Base-by-base conservation (phyloP, 495 filamentous ascomycete species). In the Aspergillus ellipticus region DNA sequence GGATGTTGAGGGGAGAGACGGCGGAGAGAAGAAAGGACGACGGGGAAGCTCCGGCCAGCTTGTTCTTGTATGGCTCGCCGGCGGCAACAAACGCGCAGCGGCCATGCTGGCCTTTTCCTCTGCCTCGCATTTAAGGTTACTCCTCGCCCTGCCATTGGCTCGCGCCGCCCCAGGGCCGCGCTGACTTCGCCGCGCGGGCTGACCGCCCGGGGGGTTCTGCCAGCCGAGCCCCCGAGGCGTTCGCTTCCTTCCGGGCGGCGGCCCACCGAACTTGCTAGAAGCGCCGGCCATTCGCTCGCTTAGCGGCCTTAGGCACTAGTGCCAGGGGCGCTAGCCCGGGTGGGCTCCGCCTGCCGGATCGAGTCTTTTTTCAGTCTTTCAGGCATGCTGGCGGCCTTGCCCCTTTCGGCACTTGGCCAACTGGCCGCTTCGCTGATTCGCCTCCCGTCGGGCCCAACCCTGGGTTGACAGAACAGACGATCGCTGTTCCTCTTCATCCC, bases 31-130 rank as follows among this genome's bases (percentile, higher is more conserved):
- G 48, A 46, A 45, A 56, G 52, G 49, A 37, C 24, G 31, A 51
- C 42, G 28, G 62, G 49, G 60, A 61, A 59, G 58, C 53, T 48
- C 39, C 39, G 46, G 53, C 49, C 39, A 56, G 56, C 43, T n/a
- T n/a, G 24, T 64, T 66, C 63, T 68, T 66, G 58, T 68, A 64
- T 63, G 46, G 51, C 42, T 31, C 41, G 50, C 17, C 51, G 56
- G 63, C 54, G 63, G 57, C 59, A 45, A 63, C 54, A 60, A 56
- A 55, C 59, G 56, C 59, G 61, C 67, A 73, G 68, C 69, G 72
- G 72, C 74, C 74, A 78, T 70, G 66, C 65, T 76, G 74, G 69
- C 74, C 73, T 78, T 75, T 78, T 76, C 71, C 61, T 41, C 48
- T 17, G 24, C 39, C 21, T 16, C 51, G 56, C 59, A 62, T 56